Evolutionary conservation across 2,329 filamentous ascomycete genomes (phyloP).

Genomic region (Ophiostoma quercus): DNA sequence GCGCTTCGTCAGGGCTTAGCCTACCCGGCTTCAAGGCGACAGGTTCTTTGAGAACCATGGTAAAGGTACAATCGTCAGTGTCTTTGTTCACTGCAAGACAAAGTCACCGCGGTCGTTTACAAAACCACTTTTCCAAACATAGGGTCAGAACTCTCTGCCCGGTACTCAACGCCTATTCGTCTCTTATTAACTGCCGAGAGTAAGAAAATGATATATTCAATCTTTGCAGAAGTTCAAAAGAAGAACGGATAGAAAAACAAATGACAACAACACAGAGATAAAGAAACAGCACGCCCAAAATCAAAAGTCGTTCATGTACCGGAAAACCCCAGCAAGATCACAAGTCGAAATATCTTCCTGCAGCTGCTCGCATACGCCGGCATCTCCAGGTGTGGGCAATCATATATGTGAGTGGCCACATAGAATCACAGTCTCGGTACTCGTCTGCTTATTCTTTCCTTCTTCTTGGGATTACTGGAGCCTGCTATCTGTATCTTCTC

Average conservation of each 20-base stretch:
- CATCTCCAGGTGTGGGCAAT: neutral
- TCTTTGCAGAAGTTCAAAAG: neutral
- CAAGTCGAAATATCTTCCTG: neutral
- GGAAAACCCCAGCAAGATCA: neutral
- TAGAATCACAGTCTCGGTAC: neutral
- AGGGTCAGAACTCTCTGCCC: neutral
- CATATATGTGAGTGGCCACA: neutral
- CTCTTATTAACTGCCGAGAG: neutral
- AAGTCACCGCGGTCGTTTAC: neutral
- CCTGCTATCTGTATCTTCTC: neutral
- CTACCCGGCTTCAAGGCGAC: too few species aligned
- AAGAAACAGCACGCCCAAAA: neutral
- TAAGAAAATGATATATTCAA: neutral
- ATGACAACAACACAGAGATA: neutral
- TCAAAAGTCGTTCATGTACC: neutral
- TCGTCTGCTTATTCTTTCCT: neutral
- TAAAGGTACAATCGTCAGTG: neutral
- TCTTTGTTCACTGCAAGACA: neutral
- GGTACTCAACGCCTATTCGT: neutral
- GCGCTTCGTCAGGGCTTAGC: neutral
- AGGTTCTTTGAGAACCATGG: neutral
- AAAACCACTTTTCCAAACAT: neutral
- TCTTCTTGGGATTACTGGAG: neutral
- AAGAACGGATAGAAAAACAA: neutral
- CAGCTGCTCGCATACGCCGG: slow-evolving; percentile 11